These are phyloP conservation scores for Penicillium freii DNA, from an alignment of 2,329 filamentous ascomycete species.

Conservation along the genomic window DNA sequence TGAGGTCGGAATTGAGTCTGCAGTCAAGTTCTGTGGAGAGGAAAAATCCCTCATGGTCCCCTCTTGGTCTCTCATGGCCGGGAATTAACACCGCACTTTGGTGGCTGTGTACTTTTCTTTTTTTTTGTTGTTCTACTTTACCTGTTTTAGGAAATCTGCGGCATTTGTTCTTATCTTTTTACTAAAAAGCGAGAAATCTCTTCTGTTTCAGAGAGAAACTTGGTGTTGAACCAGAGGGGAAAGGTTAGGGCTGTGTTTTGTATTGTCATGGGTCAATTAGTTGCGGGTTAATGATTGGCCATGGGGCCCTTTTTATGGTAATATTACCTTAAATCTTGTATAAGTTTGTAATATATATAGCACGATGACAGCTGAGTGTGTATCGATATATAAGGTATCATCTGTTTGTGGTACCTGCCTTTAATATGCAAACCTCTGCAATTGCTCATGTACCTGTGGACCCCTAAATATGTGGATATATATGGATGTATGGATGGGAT, in stretches of 20 bases:
- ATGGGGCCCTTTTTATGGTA: background rate
- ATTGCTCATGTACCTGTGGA: slow-evolving; percentile 1
- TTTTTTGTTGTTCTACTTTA: background rate
- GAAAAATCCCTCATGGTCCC: slow-evolving; percentile 23
- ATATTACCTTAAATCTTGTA: slow-evolving; percentile 7
- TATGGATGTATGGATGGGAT: background rate
- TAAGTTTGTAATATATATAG: slow-evolving; percentile 4
- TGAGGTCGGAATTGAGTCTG: slow-evolving; percentile 5
- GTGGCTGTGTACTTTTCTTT: slow-evolving; percentile 9
- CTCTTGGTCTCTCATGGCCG: slow-evolving; percentile 1
- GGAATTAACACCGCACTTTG: slow-evolving; percentile 1
- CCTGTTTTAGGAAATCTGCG: slow-evolving; percentile 7
- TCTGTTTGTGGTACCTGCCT: slow-evolving; percentile 1
- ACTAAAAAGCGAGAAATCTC: background rate
- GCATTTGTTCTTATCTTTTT: slow-evolving; percentile 10
- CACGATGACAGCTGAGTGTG: too few species aligned
- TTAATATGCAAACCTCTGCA: slow-evolving; percentile 1
- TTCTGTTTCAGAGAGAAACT: slow-evolving; percentile 1
- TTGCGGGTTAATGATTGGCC: slow-evolving; percentile 11
- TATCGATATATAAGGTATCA: background rate
- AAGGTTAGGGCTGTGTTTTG: slow-evolving; percentile 16
- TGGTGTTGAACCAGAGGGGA: background rate
- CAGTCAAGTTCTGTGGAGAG: slow-evolving; percentile 14
- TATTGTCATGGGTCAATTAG: slow-evolving; percentile 5
- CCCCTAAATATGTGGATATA: background rate